Conservation (phyloP, 1,139 yeast genomes). For the Blastobotrys arbuscula region DNA sequence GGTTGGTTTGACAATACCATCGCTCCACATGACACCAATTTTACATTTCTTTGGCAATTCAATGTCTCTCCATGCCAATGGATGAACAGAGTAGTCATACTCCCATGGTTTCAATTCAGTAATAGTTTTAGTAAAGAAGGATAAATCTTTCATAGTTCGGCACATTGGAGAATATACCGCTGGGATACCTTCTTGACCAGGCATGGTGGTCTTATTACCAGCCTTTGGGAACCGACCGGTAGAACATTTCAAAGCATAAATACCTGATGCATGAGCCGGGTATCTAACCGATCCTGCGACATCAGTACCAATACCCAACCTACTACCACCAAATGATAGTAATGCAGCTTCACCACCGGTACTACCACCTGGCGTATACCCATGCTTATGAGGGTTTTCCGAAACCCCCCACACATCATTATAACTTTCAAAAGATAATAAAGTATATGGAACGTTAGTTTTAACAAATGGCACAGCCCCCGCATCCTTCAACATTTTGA, state of each 20-base stretch:
- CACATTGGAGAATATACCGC: slow-evolving; percentile 57
- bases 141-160: slow-evolving; percentile 56
- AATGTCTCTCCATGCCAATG: slow-evolving; percentile 57
- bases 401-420: slow-evolving; percentile 44
- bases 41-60: slow-evolving; percentile 43
- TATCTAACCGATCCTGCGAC: slow-evolving; percentile 56
- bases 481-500: slow-evolving; percentile 37
- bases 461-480: slow-evolving; percentile 46
- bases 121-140: slow-evolving; percentile 52
- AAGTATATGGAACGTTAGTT: slow-evolving; percentile 46
- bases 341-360: slow-evolving; percentile 48
- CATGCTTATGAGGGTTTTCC: slow-evolving; percentile 38
- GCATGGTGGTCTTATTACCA: slow-evolving; percentile 47
- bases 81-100: slow-evolving; percentile 49
- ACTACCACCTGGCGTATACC: slow-evolving; percentile 44
- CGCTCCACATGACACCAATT: slow-evolving; percentile 43
- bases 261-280: slow-evolving; percentile 45
- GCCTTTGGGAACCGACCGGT: slow-evolving; percentile 46
- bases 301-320: slow-evolving; percentile 52
- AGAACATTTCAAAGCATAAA: slow-evolving; percentile 45
- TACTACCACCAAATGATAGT: slow-evolving; percentile 43
- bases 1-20: slow-evolving; percentile 45
- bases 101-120: slow-evolving; percentile 63
- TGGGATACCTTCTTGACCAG: slow-evolving; percentile 51
- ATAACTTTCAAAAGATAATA: slow-evolving; percentile 42